Conservation (phyloP, 1,139 yeast genomes). For the Sugiyamaella novakii region DNA sequence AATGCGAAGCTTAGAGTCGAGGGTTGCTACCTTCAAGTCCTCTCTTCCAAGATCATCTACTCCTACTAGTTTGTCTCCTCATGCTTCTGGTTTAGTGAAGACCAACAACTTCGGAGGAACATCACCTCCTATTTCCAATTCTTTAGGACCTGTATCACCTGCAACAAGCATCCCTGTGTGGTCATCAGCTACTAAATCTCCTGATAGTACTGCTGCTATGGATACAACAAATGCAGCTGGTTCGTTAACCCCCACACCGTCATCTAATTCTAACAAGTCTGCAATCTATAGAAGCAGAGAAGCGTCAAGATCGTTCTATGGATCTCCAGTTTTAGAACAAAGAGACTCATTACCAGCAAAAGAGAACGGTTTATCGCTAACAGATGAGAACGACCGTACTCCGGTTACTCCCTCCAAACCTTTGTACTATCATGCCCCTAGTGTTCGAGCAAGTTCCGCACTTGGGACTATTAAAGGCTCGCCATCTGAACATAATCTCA, state of each 20-base stretch:
- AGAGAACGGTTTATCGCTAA: neutral
- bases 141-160: constrained; percentile 17
- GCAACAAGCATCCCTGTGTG: constrained; percentile 19
- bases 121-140: constrained; percentile 15
- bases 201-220: neutral
- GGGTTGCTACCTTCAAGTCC: constrained; percentile 40
- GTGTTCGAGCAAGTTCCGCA: constrained; percentile 1
- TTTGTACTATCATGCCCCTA: constrained; percentile 16
- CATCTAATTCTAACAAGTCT: constrained; percentile 1
- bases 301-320: neutral
- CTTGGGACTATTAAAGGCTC: constrained; percentile 31
- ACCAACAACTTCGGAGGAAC: neutral
- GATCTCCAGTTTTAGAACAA: constrained; percentile 1
- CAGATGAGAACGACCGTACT: neutral
- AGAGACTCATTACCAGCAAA: neutral
- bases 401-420: constrained; percentile 1
- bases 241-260: neutral
- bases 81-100: neutral
- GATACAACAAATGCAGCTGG: constrained; percentile 3
- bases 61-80: constrained; percentile 20
- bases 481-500: constrained; percentile 19
- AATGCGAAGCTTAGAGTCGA: constrained; percentile 37
- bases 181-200: constrained; percentile 13
- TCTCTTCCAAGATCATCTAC: constrained; percentile 35
- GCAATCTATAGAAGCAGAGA: neutral